Evolutionary conservation across 257 asterid species (phyloP), one percentile per base, ranked within the genome.

Genomic region (Ligustrum vulgare): DNA sequence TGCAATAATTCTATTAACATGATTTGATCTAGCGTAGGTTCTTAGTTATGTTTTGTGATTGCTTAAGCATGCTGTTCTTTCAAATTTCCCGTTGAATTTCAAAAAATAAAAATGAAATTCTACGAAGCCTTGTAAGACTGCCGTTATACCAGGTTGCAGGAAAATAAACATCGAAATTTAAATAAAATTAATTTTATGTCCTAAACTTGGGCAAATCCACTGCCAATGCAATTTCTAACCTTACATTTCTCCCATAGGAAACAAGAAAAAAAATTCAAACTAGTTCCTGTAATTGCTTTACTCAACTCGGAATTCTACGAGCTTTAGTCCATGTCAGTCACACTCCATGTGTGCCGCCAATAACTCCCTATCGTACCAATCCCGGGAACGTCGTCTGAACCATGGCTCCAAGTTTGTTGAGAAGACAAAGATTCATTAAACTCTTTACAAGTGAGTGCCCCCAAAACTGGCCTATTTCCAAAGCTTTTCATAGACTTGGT

Each of bases 281-380:
- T 10, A 39, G 47, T 39, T 2, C 13, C 47, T 39, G 3, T 11
- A 39, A 8, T 39, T 39, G 47, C 47, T 8, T 11, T 45, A 45
- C 20, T 13, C 56, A 4, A 4, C 56, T 45, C 2, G 56, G 7
- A 15, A 45, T 45, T 45, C 74, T 67, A 51, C 2, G 74, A 73
- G 69, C 58, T 39, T 23, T 43, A 71, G 63, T 71, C 72, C 31
- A 54, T 25, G 18, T 51, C 60, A 2, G 12, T 63, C 68, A 64
- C 37, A 67, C 69, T 78, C 72, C 76, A 80, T 31, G 79, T 81
- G 60, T 56, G 87, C 82, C 28, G 78, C 94, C 87, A 87, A 72
- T 82, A 87, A 41, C 84, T 77, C 9, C 89, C 91, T 31, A 87
- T 84, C 0, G 90, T 88, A 18, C 93, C 96, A 4, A 80, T 33